Conservation (phyloP, 2,329 filamentous ascomycete genomes). For the Venturia effusa region DNA sequence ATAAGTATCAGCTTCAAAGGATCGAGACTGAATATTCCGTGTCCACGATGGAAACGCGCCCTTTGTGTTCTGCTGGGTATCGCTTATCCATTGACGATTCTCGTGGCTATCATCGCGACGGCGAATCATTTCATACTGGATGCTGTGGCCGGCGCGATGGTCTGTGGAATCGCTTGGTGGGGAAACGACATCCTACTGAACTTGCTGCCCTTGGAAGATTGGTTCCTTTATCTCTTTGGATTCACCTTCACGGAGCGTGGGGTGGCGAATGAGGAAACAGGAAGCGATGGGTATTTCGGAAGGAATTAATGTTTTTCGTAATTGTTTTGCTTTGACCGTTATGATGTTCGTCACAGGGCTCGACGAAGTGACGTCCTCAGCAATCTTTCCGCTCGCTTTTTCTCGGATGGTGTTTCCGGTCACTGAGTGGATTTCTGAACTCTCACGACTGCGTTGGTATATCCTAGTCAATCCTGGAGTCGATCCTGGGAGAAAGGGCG, state of each 20-base stretch:
- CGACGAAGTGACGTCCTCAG: too few relatives aligned
- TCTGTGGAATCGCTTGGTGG: conserved; percentile 54
- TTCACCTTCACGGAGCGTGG: conserved; percentile 49
- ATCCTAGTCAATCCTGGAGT: too few relatives aligned
- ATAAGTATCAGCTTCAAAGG: conserved; percentile 1
- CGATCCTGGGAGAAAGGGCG: too few relatives aligned
- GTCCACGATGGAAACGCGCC: neutral
- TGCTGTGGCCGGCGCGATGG: conserved; percentile 55
- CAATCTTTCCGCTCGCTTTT: too few relatives aligned
- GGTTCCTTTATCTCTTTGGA: conserved; percentile 50
- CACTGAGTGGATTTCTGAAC: too few relatives aligned
- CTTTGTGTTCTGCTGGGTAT: conserved; percentile 42
- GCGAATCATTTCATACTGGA: conserved; percentile 66
- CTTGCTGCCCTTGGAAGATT: conserved; percentile 55
- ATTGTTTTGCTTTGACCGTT: too few relatives aligned
- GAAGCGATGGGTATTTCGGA: neutral
- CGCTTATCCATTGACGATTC: conserved; percentile 53
- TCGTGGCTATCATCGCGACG: conserved; percentile 58
- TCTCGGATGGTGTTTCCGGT: too few relatives aligned
- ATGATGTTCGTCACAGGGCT: too few relatives aligned
- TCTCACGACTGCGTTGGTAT: too few relatives aligned
- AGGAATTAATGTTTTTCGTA: neutral
- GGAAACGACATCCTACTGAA: conserved; percentile 48
- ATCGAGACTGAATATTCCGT: neutral
- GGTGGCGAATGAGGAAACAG: neutral